phyloP scores from a whole-genome alignment of 768 basidiomycete genomes.

The Rubroboletus pulcherrimus region DNA sequence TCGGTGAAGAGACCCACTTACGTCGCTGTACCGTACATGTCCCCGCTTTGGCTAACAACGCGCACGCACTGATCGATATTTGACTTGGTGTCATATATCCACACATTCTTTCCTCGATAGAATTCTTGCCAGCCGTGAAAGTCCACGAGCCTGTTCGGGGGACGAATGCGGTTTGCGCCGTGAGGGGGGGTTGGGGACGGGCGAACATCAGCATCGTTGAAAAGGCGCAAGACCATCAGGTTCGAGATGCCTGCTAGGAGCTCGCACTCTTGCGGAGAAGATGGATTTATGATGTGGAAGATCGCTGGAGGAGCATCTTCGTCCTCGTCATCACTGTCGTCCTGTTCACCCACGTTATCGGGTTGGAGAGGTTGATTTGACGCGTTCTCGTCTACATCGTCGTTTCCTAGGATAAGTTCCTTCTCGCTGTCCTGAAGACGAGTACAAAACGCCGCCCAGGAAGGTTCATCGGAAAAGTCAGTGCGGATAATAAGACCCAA shows the following conservation, averaged over 20 bases:
- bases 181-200: constrained; percentile 45
- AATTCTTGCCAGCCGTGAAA: constrained; percentile 67
- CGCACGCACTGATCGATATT: constrained; percentile 65
- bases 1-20: constrained; percentile 32
- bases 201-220: constrained; percentile 70
- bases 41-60: constrained; percentile 58
- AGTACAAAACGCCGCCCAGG: constrained; percentile 56
- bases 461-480: constrained; percentile 63
- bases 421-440: constrained; percentile 54
- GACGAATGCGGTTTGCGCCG: constrained; percentile 43
- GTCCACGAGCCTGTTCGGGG: constrained; percentile 59
- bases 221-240: constrained; percentile 57
- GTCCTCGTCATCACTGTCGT: constrained; percentile 22
- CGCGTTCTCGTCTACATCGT: constrained; percentile 24
- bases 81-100: constrained; percentile 72
- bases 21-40: constrained; percentile 77
- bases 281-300: constrained; percentile 49
- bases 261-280: constrained; percentile 38
- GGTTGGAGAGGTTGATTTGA: constrained; percentile 14
- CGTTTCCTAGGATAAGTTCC: constrained; percentile 40
- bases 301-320: constrained; percentile 41
- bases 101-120: constrained; percentile 63
- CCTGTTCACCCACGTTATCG: constrained; percentile 20
- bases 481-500: constrained; percentile 68
- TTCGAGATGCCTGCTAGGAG: constrained; percentile 56